Evolutionary conservation across 2,329 filamentous ascomycete genomes (phyloP).

Genomic region (Trichoderma sp.): DNA sequence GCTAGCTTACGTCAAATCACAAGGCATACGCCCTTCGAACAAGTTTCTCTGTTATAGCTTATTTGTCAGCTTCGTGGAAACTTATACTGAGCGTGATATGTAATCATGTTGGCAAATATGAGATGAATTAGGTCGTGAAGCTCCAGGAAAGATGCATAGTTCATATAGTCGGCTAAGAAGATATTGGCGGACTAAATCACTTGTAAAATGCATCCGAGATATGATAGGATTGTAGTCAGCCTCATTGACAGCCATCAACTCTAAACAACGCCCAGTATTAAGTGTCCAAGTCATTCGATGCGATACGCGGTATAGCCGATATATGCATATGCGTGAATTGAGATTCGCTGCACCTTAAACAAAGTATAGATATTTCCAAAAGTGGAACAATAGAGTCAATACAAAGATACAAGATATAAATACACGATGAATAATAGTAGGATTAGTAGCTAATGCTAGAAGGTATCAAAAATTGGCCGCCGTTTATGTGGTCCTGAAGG

Average conservation of each 20-base stretch:
- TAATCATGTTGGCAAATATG: neutral
- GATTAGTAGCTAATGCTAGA: neutral
- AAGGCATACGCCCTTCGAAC: neutral
- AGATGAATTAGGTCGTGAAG: neutral
- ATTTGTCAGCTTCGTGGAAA: neutral
- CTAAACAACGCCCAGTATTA: neutral
- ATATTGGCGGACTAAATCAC: neutral
- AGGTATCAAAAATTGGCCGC: neutral
- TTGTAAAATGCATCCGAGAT: neutral
- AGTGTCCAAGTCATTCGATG: neutral
- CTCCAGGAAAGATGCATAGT: neutral
- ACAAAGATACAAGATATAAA: too few relatives aligned
- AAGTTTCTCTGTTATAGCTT: too few relatives aligned
- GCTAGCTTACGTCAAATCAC: neutral
- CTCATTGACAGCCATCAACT: neutral
- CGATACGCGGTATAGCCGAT: neutral
- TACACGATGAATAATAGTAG: neutral
- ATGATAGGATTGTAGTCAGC: neutral
- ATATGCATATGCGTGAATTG: neutral
- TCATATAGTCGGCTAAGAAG: neutral
- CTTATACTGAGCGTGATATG: neutral
- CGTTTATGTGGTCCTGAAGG: slow-evolving; percentile 12
- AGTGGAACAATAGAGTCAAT: too few relatives aligned
- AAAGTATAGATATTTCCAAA: neutral
- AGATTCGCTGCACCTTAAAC: neutral